Base-by-base conservation (phyloP, 768 basidiomycete genomes). In the Tephrocybe sp. region DNA sequence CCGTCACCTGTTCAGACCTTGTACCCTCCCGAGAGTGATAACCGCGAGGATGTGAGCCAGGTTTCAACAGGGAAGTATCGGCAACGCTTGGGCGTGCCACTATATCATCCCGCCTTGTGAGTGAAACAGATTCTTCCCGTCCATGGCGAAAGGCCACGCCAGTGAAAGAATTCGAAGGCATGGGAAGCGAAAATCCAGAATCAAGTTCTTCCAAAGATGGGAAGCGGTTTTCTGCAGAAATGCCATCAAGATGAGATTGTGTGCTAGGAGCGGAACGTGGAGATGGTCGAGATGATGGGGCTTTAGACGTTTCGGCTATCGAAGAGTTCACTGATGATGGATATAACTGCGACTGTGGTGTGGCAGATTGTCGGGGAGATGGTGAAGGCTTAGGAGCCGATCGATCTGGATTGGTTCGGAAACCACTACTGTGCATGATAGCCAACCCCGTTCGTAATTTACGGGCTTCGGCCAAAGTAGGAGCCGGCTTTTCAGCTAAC, bases 131-230 rank as follows among this genome's bases (percentile, higher is more conserved):
- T 21, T 40, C 42, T 20, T 54, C 59, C 56, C 39, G 55, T 46
- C 54, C 41, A 46, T 57, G 24, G 48, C 43, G 42, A n/a, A 53
- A 20, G 3, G 52, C 14, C 25, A 18, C 14, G 24, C 55, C 49
- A 38, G 34, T 37, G 25, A 17, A 50, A 14, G 38, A 45, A 41
- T 50, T 53, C 12, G 56, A 41, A 17, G 26, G 38, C 33, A 56
- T 14, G 54, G 74, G 54, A 9, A 59, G 64, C 12, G 62, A 59
- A 54, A 82, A 79, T 9, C 71, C 70, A 20, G 82, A 79, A 65
- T 92, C 87, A 5, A 95, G 72, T 53, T 90, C 88, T 64, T 96
- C 94, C 36, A 97, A 71, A 0, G 94, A 89, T 0, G 94, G 94
- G 66, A 90, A 97, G 46, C 90, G 78, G 25, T 83, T 77, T 66